These are phyloP conservation scores for Isabelozyma rhagii DNA, from an alignment of 805 yeast species.

Conservation along the genomic window DNA sequence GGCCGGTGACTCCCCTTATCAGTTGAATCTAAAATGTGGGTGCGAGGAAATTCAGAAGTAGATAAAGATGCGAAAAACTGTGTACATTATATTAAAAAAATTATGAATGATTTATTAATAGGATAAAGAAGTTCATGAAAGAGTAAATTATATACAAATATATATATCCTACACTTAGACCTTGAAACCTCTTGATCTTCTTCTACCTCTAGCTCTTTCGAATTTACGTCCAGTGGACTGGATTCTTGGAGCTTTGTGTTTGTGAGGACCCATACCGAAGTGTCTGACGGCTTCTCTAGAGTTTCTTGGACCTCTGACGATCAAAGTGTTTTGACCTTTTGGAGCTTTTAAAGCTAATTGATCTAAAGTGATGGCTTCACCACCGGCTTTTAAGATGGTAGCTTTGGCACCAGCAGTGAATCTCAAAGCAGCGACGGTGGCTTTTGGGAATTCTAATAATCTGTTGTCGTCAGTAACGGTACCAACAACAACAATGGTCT, in stretches of 20 bases:
- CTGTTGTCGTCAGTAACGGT: slow-evolving; percentile 98
- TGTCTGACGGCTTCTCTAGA: slow-evolving; percentile 99
- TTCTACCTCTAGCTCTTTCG: slow-evolving; percentile 99
- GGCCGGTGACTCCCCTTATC: no score
- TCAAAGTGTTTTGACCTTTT: slow-evolving; percentile 97
- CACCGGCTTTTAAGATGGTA: slow-evolving; percentile 96
- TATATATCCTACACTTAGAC: slow-evolving; percentile 56
- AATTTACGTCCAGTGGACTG: slow-evolving; percentile 97
- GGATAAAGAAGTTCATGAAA: slow-evolving; percentile 1
- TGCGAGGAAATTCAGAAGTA: background rate
- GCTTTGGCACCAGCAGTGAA: slow-evolving; percentile 99
- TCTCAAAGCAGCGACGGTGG: slow-evolving; percentile 98
- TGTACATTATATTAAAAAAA: background rate
- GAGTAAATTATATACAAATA: slow-evolving; percentile 4
- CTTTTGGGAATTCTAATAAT: slow-evolving; percentile 90
- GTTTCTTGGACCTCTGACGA: slow-evolving; percentile 98
- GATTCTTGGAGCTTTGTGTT: slow-evolving; percentile 98
- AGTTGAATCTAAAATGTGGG: background rate
- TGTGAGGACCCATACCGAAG: slow-evolving; percentile 99
- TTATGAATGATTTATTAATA: background rate
- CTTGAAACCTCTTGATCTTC: slow-evolving; percentile 99
- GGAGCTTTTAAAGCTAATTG: slow-evolving; percentile 99
- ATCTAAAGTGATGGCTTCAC: slow-evolving; percentile 99
- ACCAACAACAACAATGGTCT: slow-evolving; percentile 97
- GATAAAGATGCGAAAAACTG: background rate